Base-by-base conservation (phyloP, 176 grass and related monocot genomes). In the Dendrocalamus sinicus region DNA sequence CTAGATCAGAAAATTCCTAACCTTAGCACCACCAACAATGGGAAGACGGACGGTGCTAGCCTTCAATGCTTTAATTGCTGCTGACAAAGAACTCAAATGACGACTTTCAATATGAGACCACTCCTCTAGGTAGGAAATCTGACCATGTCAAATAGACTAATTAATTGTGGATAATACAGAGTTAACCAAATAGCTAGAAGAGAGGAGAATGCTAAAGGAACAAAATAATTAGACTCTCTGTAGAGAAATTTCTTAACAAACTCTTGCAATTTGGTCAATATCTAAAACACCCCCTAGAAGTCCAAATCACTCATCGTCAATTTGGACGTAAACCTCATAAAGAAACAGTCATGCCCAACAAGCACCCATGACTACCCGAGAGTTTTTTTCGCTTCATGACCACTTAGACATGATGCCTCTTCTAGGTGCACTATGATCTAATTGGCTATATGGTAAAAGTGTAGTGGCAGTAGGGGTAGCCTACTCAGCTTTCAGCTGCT, bases 21-120 rank as follows among this genome's bases (percentile, higher is more conserved):
- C 94, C 94, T 97, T 92, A 84, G 94, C 92, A 60, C 94, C 94
- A 87, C 77, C 80, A 78, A 94, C 85, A 73, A 97, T 75, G 2
- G 94, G 94, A 87, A 97, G 94, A 60, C 92, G 89, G 54, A 97
- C 77, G 12, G 92, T 97, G 81, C 92, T 97, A 84, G 90, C 94
- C 68, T 90, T 90, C 72, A 97, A 66, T 76, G 94, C 92, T 90
- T 94, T 86, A 66, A 84, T 89, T 73, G 90, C 89, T 72, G 80
- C 88, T 82, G 87, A 89, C 69, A 94, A 86, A 76, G 94, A 88
- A 80, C 75, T 97, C 45, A 83, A 90, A 91, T 97, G 92, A 67
- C 92, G 72, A 80, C 54, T 87, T 32, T 94, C 90, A 14, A 89
- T 79, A 86, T 84, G 55, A 84, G 85, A 90, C 90, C 92, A 94